Conservation (phyloP, 352 stramenopile genomes). For the Phytopythium mirpurense region DNA sequence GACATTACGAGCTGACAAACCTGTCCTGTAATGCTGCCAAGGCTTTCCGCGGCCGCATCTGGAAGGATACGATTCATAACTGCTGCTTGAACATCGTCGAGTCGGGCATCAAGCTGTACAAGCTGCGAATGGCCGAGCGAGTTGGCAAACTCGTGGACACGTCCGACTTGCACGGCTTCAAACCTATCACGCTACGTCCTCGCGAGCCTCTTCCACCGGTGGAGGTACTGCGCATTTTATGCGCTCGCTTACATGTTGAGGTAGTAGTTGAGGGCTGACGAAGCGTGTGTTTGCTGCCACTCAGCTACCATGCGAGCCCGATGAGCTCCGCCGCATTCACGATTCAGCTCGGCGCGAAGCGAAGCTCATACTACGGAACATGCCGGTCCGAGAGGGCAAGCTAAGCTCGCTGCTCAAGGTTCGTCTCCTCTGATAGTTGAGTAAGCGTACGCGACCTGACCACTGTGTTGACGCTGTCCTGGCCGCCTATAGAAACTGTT, state of each 20-base stretch:
- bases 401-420: conserved; percentile 59
- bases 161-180: conserved; percentile 57
- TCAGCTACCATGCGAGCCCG: conserved; percentile 57
- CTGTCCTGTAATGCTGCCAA: conserved; percentile 9
- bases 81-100: conserved; percentile 80
- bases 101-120: conserved; percentile 77
- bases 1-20: background rate
- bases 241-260: no score
- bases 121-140: conserved; percentile 62
- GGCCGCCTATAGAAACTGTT: conserved; percentile 90
- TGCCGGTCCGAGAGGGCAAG: conserved; percentile 65
- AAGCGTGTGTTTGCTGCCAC: conserved; percentile 2
- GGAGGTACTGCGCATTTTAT: conserved; percentile 26
- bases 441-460: no score
- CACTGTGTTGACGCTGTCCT: no score
- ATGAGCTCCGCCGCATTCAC: conserved; percentile 45
- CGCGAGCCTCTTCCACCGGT: conserved; percentile 23
- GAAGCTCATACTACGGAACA: conserved; percentile 45
- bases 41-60: conserved; percentile 61
- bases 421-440: no score
- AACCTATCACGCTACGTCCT: conserved; percentile 27
- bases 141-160: conserved; percentile 63
- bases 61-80: conserved; percentile 77
- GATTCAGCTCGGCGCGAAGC: conserved; percentile 42
- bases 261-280: conserved; percentile 3